Evolutionary conservation across 75 land plant genomes (phyloP), one percentile per base, ranked within the genome.

Genomic region (Sequoia sempervirens): DNA sequence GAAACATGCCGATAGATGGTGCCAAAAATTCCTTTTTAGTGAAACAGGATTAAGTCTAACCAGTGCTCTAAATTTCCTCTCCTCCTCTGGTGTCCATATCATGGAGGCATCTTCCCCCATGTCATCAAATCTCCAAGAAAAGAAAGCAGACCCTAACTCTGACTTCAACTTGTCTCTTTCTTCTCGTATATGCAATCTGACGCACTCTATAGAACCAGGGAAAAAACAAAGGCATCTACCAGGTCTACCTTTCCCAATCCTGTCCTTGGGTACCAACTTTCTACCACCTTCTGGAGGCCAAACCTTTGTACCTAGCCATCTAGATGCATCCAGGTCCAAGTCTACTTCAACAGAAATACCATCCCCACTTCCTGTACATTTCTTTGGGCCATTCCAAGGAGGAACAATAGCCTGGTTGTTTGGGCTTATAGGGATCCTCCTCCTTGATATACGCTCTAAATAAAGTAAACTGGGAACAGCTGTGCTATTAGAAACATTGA

Each of bases 21-120:
- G 83, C 99, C 99, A 97, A 58, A 95, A 94, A 64, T 88, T 85
- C 38, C 82, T 81, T 13, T 68, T 83, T 10, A 52, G 41, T 11
- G 91, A 91, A 17, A 72, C 70, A 20, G 89, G 90, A 84, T 92
- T 89, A 5, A 50, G 26, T 37, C 83, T 83, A 14, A 92, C 89
- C 28, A 92, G 43, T 12, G 82, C 45, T 53, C 90, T 89, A 64
- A 97, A 96, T 40, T 70, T 88, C 54, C 64, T 73, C 87, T 97
- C 94, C 54, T 96, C 99, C 26, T 87, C 88, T 50, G 80, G 83
- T 46, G 91, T 92, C 99, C 99, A 97, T 20, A 79, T 81, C 3
- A 85, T 88, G 50, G 99, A 82, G 34, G 93, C 87, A 86, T 94
- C 92, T 81, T 97, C 99, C 20, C 99, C 99, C 99, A 97, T 97